Evolutionary conservation across 108 stramenopile genomes (phyloP), one percentile per base, ranked within the genome.

Genomic region (Nitzschia inconspicua): DNA sequence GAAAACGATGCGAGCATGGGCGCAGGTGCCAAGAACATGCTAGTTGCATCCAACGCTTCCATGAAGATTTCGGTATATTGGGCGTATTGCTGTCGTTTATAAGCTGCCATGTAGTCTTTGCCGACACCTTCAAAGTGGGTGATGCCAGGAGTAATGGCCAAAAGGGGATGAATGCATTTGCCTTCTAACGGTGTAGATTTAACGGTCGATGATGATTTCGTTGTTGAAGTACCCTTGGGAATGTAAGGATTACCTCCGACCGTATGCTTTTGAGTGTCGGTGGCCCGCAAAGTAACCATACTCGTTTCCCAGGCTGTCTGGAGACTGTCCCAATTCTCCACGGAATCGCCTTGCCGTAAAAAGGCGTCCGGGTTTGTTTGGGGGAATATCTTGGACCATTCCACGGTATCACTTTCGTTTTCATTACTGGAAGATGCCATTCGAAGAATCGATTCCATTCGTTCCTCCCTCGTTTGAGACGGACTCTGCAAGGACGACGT

Each of bases 1-100:
- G 82, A 77, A 75, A 90, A 94, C 22, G 85, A 77, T 13, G 86
- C 80, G 57, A 94, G 55, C 84, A 90, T 90, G 28, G 93, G 81
- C 1, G 81, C 62, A 5, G 87, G 84, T 42, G 86, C 87, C 50
- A 91, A 46, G 52, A 87, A 94, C 10, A 74, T 43, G 28, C 89
- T 85, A 19, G 84, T 75, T 13, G 86, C 85, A 1, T 83, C 79
- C 16, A 91, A 44, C 4, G 70, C 55, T 77, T 94, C 93, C 70
- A 91, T 80, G 13, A 91, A 41, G 7, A 85, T 34, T 67, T 94
- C 91, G 19, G 77, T 73, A 43, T 83, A 73, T 47, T 57, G 40
- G 2, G 65, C 65, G 36, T 72, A 64, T 58, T 91, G 79, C 39
- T 78, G 60, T 47, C 81, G 61, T 24, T 68, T 49, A 11, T 53